phyloP scores from a whole-genome alignment of 1,284 basidiomycete species.

The Ustilago shanxiensis region DNA sequence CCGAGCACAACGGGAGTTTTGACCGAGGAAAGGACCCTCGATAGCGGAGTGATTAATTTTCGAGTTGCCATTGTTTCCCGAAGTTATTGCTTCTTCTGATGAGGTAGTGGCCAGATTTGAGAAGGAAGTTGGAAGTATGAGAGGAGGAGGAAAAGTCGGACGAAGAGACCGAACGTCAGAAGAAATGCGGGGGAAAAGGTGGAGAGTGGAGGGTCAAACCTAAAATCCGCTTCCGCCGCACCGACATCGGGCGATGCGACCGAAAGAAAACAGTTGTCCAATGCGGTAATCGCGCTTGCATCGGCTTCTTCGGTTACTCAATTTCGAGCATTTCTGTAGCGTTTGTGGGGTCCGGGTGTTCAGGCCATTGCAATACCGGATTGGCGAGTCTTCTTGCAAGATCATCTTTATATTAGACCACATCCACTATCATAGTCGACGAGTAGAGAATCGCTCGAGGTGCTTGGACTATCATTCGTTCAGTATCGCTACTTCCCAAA shows the following conservation, averaged over 20 bases:
- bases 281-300: slow-evolving; percentile 29
- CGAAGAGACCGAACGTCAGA: slow-evolving; percentile 11
- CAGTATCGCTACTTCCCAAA: too few species aligned
- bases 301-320: slow-evolving; percentile 37
- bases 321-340: background rate
- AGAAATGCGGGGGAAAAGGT: background rate
- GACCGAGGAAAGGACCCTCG: slow-evolving; percentile 28
- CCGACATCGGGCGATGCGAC: slow-evolving; percentile 1
- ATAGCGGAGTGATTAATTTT: slow-evolving; percentile 38
- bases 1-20: slow-evolving; percentile 57
- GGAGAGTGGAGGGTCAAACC: slow-evolving; percentile 25
- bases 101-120: background rate
- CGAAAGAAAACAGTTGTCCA: background rate
- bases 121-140: background rate
- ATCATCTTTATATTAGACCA: background rate
- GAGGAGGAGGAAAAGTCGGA: slow-evolving; percentile 16
- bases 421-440: too few species aligned
- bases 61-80: slow-evolving; percentile 35
- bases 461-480: too few species aligned
- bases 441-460: too few species aligned
- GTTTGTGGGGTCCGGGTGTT: too few species aligned
- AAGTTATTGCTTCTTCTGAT: background rate
- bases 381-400: too few species aligned
- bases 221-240: slow-evolving; percentile 36
- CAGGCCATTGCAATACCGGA: too few species aligned